phyloP scores from a whole-genome alignment of 441 rosid species.

The Pelargonium australe region DNA sequence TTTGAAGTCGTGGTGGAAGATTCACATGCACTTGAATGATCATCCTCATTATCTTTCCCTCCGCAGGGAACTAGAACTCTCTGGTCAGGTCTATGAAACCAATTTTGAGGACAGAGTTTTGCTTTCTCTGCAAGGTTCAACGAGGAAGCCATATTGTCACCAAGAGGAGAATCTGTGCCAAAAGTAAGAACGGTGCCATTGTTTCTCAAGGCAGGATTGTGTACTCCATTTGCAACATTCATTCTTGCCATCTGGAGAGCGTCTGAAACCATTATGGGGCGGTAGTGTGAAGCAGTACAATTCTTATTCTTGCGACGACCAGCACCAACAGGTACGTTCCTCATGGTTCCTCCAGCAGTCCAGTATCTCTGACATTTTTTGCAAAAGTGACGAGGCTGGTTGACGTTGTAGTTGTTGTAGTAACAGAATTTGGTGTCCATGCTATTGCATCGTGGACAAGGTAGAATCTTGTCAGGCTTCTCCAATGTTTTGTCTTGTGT shows the following conservation, averaged over 20 bases:
- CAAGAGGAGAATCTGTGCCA: not conserved
- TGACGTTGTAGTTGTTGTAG: slow-evolving; percentile 67
- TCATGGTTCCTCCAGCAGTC: slow-evolving; percentile 42
- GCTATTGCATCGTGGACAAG: slow-evolving; percentile 69
- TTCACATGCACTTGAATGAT: not conserved
- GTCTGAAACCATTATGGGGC: slow-evolving; percentile 50
- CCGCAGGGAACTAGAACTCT: not conserved
- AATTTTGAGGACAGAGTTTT: not conserved
- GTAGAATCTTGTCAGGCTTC: slow-evolving; percentile 62
- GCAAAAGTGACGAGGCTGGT: slow-evolving; percentile 73
- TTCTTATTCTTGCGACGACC: slow-evolving; percentile 75
- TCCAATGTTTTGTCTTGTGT: slow-evolving; percentile 47
- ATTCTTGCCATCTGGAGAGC: slow-evolving; percentile 39
- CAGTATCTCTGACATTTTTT: slow-evolving; percentile 73
- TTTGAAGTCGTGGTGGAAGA: not conserved
- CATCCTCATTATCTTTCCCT: not conserved
- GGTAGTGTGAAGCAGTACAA: slow-evolving; percentile 40
- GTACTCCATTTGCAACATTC: slow-evolving; percentile 48
- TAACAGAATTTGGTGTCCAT: slow-evolving; percentile 75
- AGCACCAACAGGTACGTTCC: slow-evolving; percentile 72
- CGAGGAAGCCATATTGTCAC: not conserved
- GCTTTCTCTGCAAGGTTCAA: not conserved
- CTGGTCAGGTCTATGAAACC: not conserved
- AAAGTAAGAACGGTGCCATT: slow-evolving; percentile 36
- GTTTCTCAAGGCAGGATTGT: slow-evolving; percentile 41